Base-by-base conservation (phyloP, 1,284 basidiomycete species). In the Inonotus obliquus region DNA sequence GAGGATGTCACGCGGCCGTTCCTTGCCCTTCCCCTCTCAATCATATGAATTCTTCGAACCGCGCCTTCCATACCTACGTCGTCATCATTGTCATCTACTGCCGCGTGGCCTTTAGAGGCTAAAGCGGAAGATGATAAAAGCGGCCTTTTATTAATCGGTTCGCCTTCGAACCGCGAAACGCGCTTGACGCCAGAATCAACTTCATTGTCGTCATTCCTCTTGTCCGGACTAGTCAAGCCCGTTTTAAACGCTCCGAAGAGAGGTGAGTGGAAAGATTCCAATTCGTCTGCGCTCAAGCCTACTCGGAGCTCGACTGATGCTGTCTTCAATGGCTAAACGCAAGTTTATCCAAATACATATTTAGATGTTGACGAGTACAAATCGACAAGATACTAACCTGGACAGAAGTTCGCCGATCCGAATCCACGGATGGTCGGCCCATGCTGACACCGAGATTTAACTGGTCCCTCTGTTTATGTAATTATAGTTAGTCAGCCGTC, bases 291-390 rank as follows among this genome's bases (percentile, higher is more conserved):
- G 39, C 47, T 49, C 37, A 54, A 39, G n/a, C 38, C 49, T 4
- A 62, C 56, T 23, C 61, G 61, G 6, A 62, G 61, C 56, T 63
- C 61, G 27, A 59, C 61, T 1, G 61, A 59, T 35, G 57, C 57
- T 7, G 61, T 59, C 52, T 59, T 63, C 17, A 59, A 39, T 21
- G 57, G 61, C 61, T 63, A n/a, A 27, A 32, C 32, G 4, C 32
- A 9, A 9, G 32, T 4, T 32, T 32, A 32, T 32, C 35, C 29
- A 54, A 17, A 25, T 49, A 21, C 47, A 25, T 11, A 21, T 49
- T 49, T 4, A 49, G 47, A 4, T 2, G 19, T 55, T 45, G 14
- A n/a, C n/a, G 11, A 44, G 19, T 17, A 39, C 2, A 55, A 25
- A 41, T 2, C 13, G 9, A 55, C 19, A 39, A 41, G 25, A 41